Base-by-base conservation (phyloP, 441 rosid genomes). In the Adansonia grandidieri region DNA sequence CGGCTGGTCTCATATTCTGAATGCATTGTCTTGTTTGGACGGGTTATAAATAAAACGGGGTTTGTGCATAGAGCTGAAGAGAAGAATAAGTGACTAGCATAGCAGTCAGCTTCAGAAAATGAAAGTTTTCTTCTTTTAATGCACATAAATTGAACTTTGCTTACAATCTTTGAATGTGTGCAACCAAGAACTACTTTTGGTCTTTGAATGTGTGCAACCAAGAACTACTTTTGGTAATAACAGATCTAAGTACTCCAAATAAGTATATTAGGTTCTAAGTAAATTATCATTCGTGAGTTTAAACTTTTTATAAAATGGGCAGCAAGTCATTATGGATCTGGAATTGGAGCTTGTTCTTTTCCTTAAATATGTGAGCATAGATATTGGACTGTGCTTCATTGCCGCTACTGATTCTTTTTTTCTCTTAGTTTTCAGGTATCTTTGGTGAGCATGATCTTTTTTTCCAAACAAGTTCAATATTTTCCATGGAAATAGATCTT, bases 401-500 rank as follows among this genome's bases (percentile, higher is more conserved):
- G 69, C 56, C 4, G 28, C 10, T 42, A 47, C 9, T 61, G 24
- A 61, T 74, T 61, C 22, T 44, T 61, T 37, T 14, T 74, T 74
- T 62, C 54, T 60, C 45, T 74, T 47, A 22, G 24, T 62, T 74
- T 47, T 47, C 54, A 74, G 77, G 77, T 47, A 4, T 74, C 48
- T 10, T 28, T 63, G 6, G 24, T 14, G 60, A 50, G 70, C 20
- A 62, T 32, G 57, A 6, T 62, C 56, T 61, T 13, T 62, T 62
- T 50, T 57, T 75, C 37, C 14, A n/a, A 48, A 22, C 65, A 61
- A 61, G 42, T 61, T 47, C n/a, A 62, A 51, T 48, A 20, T 44
- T 76, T 69, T 54, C 61, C 71, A 66, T 66, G 73, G 79, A 67
- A 7, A 76, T 76, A 65, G 79, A 76, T 54, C 79, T 76, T 66